phyloP scores from a whole-genome alignment of 768 basidiomycete species.

The Russula dissimulans region DNA sequence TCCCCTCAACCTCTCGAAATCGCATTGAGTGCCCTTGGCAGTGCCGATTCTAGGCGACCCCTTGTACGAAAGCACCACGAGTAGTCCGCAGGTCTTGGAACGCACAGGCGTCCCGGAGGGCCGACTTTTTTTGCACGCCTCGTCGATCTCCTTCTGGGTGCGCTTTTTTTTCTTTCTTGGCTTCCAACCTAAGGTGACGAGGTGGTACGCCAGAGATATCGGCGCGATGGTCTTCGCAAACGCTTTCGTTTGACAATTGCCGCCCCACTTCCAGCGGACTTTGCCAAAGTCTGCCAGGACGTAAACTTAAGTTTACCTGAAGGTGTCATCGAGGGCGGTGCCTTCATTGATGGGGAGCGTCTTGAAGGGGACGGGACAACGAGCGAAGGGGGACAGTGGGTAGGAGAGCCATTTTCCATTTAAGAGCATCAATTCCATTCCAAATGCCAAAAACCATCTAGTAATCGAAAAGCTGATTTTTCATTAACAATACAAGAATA shows the following conservation, averaged over 20 bases:
- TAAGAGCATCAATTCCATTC: not conserved
- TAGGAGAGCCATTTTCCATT: not conserved
- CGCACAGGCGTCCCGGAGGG: not conserved
- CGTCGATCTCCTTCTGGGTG: slow-evolving; percentile 16
- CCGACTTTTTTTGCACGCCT: slow-evolving; percentile 19
- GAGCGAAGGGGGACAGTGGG: slow-evolving; percentile 11
- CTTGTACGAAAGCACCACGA: slow-evolving; percentile 5
- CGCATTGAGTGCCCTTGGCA: not conserved
- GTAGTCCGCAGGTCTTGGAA: not conserved
- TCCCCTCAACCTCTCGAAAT: not conserved
- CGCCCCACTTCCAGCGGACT: slow-evolving; percentile 18
- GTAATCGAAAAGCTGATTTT: not conserved
- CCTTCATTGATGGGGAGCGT: slow-evolving; percentile 7
- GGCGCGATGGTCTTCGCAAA: slow-evolving; percentile 10
- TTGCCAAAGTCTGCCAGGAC: slow-evolving; percentile 11
- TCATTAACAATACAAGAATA: slow-evolving; percentile 10
- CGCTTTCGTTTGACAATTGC: slow-evolving; percentile 15
- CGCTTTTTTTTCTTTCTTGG: not conserved
- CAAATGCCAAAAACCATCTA: not conserved
- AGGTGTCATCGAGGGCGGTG: slow-evolving; percentile 8
- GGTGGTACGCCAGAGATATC: slow-evolving; percentile 13
- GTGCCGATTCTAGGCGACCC: slow-evolving; percentile 17
- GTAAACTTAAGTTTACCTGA: not conserved
- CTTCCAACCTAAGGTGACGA: not conserved
- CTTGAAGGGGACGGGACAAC: not conserved